Base-by-base conservation (phyloP, 805 yeast species). In the Metschnikowia koreensis region DNA sequence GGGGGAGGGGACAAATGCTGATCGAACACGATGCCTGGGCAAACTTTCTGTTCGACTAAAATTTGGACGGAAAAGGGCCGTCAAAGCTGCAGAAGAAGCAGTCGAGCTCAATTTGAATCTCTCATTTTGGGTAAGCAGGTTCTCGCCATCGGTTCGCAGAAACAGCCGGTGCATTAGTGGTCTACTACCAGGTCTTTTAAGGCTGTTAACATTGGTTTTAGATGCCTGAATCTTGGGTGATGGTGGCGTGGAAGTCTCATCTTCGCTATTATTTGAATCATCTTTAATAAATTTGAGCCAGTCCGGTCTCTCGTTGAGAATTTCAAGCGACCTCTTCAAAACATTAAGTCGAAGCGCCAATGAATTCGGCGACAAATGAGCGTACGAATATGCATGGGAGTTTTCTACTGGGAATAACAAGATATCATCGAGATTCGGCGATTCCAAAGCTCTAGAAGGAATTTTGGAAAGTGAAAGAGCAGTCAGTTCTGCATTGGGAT, bases 311-410 rank as follows among this genome's bases (percentile, higher is more conserved):
- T 84, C 86, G 47, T 84, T 72, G 38, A 89, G 69, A 40, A 89
- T 86, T 64, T 89, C 90, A 48, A 89, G 68, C 6, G 96, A 86
- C 58, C 94, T 71, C 62, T 84, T 87, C 59, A 89, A 71, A 13
- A 88, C 91, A 50, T 84, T 84, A 54, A 89, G 68, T 50, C 96
- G 73, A 44, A 88, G 79, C 0, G 94, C 89, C 50, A 89, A 67
- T 1, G 96, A 86, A 63, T 87, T 87, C 9, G 92, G 94, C 1
- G 93, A 84, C 50, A 89, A 70, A 48, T 87, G 88, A 2, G 94
- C 89, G 65, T 89, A 89, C 0, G 96, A 88, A 63, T 87, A 89
- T 1, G 96, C 87, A 64, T 87, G 92, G 1, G 94, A 81, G 11
- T 94, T 87, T 59, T 87, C 91, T 27, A 83, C 82, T 6, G 93